Base-by-base conservation (phyloP, 2,329 filamentous ascomycete species). In the Botryosphaeria dothidea region DNA sequence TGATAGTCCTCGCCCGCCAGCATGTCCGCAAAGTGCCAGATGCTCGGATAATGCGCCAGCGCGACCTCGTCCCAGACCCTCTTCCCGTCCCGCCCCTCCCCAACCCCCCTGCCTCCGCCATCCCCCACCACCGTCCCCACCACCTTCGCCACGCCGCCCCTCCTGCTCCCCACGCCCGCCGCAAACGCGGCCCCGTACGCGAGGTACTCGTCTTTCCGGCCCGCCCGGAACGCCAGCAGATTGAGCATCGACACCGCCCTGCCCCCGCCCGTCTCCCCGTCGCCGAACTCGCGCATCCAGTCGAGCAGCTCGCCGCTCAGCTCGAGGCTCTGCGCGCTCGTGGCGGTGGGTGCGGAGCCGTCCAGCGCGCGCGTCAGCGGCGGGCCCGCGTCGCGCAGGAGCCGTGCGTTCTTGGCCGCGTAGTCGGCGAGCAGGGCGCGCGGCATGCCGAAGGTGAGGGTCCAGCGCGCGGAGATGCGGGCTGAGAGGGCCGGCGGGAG, bases 231-330 rank as follows among this genome's bases (percentile, higher is more conserved):
- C 43, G 86, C 79, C 4, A 90, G 80, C 3, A 89, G 76, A 66
- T 90, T 89, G 43, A 89, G 79, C 87, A 89, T 90, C 1, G 84
- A 85, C 1, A 89, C 83, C 0, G 87, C 82, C 41, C 72, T 75
- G 63, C 9, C 67, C 48, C 4, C 48, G 25, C 8, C 73, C 76
- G 72, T 70, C 71, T 67, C 65, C 36, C 67, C 54, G 0, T 58
- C 52, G 1, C 19, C 48, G 61, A 80, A 81, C 0, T 29, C 25
- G 4, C 76, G 66, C 72, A 87, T 84, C 82, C 86, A 89, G 0
- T 69, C 43, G 13, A 79, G 70, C 0, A 89, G 72, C 3, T 84
- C 81, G 0, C 80, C 71, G 17, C 82, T 83, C 8, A 88, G 73
- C 69, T 88, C 86, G 0, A 89, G 79, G 21, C 81, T 80, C 72